Evolutionary conservation across 2,329 filamentous ascomycete species (phyloP), one percentile per base, ranked within the genome.

Genomic region (Xylaria digitata): DNA sequence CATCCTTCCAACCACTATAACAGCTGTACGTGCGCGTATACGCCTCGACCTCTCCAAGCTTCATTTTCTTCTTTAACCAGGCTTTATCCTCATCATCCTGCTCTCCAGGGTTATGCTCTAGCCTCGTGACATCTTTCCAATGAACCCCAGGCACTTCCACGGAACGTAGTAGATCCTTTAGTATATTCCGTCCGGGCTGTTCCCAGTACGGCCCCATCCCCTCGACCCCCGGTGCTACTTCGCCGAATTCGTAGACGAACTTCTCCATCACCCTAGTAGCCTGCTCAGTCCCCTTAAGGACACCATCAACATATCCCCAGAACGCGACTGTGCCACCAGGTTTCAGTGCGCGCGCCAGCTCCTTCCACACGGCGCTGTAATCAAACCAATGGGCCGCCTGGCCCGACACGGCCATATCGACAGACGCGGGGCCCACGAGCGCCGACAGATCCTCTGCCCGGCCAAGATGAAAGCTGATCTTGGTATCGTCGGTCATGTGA

Each of bases 301-400:
- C 80, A 73, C 86, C 87, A 76, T 91, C 89, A 72, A 87, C 88
- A 76, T 91, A 91, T 1, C 87, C 88, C 86, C 85, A 90, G 74
- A 89, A 88, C 0, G 87, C 87, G n/a, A 91, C 71, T 0, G 86
- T 87, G 17, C 87, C 88, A 15, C 85, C 85, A 1, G 77, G 75
- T 55, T 84, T 81, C 46, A 90, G 78, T 7, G 88, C 83, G 13
- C 86, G 81, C 9, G 78, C 79, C 64, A 90, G 75, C 72, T 87
- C 84, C 0, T 82, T 82, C 85, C 87, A 91, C 2, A 85, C 81
- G 45, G 79, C 80, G 7, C 68, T 46, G 72, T 86, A 87, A 74
- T 90, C 83, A 75, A 91, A 91, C 89, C 89, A 91, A 75, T 91
- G 89, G 46, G 88, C 87, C 7, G 88, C 83, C 72, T 91, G 88